A percentile compares a stretch with the other conserved stretches of the same genome.
Evolutionary conservation across 805 yeast species (phyloP).

Genomic region (Cyberlindnera xylosilytica): DNA sequence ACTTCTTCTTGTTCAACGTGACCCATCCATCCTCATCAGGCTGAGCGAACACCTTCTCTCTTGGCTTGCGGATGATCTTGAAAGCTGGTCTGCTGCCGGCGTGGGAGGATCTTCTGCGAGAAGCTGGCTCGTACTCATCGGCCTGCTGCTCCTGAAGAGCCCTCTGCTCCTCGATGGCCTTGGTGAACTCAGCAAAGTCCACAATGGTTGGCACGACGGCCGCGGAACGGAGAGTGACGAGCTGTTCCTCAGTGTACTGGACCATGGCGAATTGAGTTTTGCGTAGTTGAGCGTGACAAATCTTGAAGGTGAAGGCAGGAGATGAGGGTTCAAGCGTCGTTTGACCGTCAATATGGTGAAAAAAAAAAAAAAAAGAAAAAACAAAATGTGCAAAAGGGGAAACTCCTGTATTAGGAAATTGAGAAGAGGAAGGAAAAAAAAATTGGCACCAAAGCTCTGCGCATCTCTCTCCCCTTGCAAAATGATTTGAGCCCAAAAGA

Average conservation of each 20-base stretch:
- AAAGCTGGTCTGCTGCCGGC: constrained; percentile 47
- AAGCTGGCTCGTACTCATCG: constrained; percentile 17
- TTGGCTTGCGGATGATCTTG: constrained; percentile 44
- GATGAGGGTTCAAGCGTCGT: neutral
- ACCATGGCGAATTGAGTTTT: constrained; percentile 4
- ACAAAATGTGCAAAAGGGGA: neutral
- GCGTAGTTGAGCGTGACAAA: neutral
- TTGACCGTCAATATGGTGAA: neutral
- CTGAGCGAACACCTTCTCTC: constrained; percentile 31
- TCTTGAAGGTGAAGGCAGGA: neutral
- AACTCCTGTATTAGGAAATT: constrained; percentile 1
- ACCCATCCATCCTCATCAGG: constrained; percentile 87
- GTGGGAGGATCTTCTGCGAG: constrained; percentile 56
- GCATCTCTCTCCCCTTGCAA: neutral
- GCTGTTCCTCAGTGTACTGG: constrained; percentile 70
- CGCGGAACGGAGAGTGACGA: constrained; percentile 51
- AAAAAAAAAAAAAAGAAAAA: neutral
- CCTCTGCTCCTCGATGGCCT: constrained; percentile 63
- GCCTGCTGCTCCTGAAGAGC: constrained; percentile 35
- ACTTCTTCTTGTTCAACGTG: constrained; percentile 43
- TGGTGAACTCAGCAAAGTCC: constrained; percentile 61
- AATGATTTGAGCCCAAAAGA: neutral
- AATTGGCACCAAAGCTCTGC: neutral
- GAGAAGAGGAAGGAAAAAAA: constrained; percentile 1
- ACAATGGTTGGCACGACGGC: constrained; percentile 61